Percentiles rank a stretch among this genome's conserved stretches.
These are phyloP conservation scores for Malassezia restricta DNA, from an alignment of 1,284 basidiomycete species.

Conservation along the genomic window DNA sequence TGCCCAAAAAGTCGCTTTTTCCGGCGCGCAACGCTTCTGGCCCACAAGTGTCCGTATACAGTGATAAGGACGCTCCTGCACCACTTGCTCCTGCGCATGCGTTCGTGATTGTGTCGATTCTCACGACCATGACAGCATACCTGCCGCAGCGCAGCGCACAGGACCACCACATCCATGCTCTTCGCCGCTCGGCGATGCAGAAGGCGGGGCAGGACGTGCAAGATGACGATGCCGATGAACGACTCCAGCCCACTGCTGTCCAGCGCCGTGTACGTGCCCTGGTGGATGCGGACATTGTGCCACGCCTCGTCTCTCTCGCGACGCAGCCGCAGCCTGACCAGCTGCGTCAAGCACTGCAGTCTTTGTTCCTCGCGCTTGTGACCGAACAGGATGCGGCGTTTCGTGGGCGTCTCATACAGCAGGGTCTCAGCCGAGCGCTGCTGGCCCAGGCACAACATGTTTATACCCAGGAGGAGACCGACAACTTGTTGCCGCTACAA, in stretches of 20 bases:
- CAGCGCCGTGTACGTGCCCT: conserved; percentile 20
- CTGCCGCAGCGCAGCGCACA: conserved; percentile 20
- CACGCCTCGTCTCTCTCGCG: conserved; percentile 21
- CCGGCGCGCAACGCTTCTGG: background rate
- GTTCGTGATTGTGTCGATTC: conserved; percentile 24
- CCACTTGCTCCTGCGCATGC: background rate
- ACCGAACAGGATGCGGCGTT: conserved; percentile 56
- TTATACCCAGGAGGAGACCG: background rate
- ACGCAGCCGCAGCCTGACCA: background rate
- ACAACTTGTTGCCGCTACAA: conserved; percentile 61
- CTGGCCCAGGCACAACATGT: conserved; percentile 49
- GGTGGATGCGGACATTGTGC: conserved; percentile 22
- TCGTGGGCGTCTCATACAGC: conserved; percentile 66
- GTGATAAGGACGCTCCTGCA: background rate
- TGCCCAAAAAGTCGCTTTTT: background rate
- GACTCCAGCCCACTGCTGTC: conserved; percentile 3
- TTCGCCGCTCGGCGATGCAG: conserved; percentile 19
- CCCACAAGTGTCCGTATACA: background rate
- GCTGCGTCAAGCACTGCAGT: conserved; percentile 7
- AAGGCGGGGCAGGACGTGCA: background rate
- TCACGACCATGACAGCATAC: conserved; percentile 24
- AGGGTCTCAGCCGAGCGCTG: conserved; percentile 67
- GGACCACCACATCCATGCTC: conserved; percentile 26
- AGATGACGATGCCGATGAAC: background rate
- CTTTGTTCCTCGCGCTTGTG: conserved; percentile 18